A percentile compares a stretch with the other conserved stretches of the same genome.
phyloP scores from a whole-genome alignment of 2,329 filamentous ascomycete species.

The Fusarium pseudoanthophilum region DNA sequence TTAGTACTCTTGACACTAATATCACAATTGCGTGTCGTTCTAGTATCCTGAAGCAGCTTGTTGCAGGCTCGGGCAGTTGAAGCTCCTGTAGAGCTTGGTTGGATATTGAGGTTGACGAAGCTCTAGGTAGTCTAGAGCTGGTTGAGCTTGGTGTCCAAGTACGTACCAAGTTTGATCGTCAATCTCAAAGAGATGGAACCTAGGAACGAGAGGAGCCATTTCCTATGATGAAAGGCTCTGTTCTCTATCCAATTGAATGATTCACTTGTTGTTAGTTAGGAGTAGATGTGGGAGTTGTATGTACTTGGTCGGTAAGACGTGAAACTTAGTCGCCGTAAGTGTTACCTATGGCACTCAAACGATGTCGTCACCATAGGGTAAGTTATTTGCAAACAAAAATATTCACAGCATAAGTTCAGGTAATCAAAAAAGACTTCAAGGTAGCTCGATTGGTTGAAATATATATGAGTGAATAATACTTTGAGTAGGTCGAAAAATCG shows the following conservation, averaged over 20 bases:
- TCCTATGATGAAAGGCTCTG: background rate
- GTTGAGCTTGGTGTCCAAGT: conserved; percentile 7
- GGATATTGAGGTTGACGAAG: background rate
- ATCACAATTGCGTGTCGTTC: background rate
- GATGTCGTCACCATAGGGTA: conserved; percentile 37
- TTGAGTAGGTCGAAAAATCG: background rate
- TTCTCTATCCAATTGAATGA: background rate
- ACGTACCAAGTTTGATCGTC: conserved; percentile 72
- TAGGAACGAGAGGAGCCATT: conserved; percentile 64
- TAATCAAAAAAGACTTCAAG: background rate
- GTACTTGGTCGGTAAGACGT: conserved; percentile 12
- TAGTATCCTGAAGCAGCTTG: background rate
- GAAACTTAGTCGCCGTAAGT: conserved; percentile 8
- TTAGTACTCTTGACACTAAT: conserved; percentile 3
- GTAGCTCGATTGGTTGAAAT: background rate
- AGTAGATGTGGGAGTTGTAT: background rate
- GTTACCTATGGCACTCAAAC: background rate
- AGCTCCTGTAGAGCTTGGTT: background rate
- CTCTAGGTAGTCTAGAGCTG: background rate
- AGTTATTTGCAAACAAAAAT: background rate
- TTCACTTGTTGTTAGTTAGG: background rate
- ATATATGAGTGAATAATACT: background rate
- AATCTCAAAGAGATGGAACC: conserved; percentile 74
- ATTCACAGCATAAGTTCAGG: too few relatives aligned
- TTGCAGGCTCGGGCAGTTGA: background rate